A percentile compares a stretch with the other conserved stretches of the same genome.
Conservation (phyloP, 306 rosid species). For the Betula pendula region DNA sequence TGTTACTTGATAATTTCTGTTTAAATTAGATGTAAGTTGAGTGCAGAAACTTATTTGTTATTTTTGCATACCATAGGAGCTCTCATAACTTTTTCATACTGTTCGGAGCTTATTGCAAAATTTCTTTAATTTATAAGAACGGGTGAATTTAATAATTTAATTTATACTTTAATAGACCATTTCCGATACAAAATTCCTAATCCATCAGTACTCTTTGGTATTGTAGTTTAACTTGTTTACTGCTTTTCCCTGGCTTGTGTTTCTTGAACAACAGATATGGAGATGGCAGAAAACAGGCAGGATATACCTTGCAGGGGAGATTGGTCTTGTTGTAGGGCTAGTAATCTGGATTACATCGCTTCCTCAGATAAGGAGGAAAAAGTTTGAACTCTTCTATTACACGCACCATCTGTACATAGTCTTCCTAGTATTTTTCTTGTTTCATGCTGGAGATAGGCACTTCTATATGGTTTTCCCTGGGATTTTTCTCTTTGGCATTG, state of each 20-base stretch:
- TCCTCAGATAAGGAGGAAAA: constrained; percentile 79
- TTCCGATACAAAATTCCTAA: background rate
- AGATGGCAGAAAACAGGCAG: constrained; percentile 84
- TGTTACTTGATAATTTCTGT: no score
- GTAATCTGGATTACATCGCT: constrained; percentile 81
- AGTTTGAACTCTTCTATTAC: constrained; percentile 83
- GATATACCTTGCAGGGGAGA: constrained; percentile 84
- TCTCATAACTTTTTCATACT: no score
- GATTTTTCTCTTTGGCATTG: constrained; percentile 77
- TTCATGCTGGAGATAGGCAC: constrained; percentile 90
- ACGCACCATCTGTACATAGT: constrained; percentile 77
- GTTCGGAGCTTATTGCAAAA: no score
- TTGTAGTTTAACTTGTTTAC: constrained; percentile 13
- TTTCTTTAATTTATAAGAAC: no score
- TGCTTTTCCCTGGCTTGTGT: constrained; percentile 3
- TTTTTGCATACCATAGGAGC: no score
- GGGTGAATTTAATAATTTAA: no score
- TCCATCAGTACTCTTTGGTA: background rate
- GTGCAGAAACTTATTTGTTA: no score
- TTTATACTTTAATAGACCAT: background rate
- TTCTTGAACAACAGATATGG: constrained; percentile 54
- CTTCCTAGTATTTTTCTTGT: constrained; percentile 79
- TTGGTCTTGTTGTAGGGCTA: constrained; percentile 56
- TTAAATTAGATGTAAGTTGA: no score
- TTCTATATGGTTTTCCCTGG: constrained; percentile 79